Percentiles rank a stretch among this genome's conserved stretches.
phyloP scores from a whole-genome alignment of 495 filamentous ascomycete genomes.

The Friedmanniomyces endolithicus region DNA sequence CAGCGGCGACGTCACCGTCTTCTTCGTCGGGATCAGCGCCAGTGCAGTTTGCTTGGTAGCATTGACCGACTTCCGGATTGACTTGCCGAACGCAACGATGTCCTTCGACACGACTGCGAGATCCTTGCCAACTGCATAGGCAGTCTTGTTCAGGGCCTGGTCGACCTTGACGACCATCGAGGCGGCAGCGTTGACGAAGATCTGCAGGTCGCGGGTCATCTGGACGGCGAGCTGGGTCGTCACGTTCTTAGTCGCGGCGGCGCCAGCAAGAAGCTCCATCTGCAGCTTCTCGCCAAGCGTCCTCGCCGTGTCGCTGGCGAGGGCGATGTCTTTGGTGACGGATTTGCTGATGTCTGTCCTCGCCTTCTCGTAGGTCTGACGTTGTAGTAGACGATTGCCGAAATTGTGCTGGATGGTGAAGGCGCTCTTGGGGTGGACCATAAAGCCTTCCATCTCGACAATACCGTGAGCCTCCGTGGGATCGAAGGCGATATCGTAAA shows the following conservation, averaged over 20 bases:
- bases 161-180: constrained; percentile 1
- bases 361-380: constrained; percentile 6
- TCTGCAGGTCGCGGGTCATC: constrained; percentile 6
- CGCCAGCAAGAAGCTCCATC: constrained; percentile 8
- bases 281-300: background rate
- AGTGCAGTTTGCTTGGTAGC: background rate
- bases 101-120: constrained; percentile 2
- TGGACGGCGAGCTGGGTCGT: constrained; percentile 10
- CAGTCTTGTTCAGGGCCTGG: background rate
- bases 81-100: background rate
- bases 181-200: constrained; percentile 5
- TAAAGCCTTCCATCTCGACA: background rate
- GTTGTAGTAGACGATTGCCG: constrained; percentile 2
- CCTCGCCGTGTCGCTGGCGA: background rate
- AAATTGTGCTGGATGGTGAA: constrained; percentile 12
- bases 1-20: background rate
- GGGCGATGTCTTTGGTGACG: constrained; percentile 9
- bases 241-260: constrained; percentile 13
- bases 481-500: constrained; percentile 11
- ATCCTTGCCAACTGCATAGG: background rate
- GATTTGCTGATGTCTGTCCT: constrained; percentile 7
- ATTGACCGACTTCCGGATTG: background rate
- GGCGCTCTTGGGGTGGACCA: background rate
- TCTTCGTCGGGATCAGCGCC: constrained; percentile 5
- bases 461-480: constrained; percentile 3